These are phyloP conservation scores for Fusarium praegraminearum DNA, from an alignment of 2,329 filamentous ascomycete species.

Conservation along the genomic window DNA sequence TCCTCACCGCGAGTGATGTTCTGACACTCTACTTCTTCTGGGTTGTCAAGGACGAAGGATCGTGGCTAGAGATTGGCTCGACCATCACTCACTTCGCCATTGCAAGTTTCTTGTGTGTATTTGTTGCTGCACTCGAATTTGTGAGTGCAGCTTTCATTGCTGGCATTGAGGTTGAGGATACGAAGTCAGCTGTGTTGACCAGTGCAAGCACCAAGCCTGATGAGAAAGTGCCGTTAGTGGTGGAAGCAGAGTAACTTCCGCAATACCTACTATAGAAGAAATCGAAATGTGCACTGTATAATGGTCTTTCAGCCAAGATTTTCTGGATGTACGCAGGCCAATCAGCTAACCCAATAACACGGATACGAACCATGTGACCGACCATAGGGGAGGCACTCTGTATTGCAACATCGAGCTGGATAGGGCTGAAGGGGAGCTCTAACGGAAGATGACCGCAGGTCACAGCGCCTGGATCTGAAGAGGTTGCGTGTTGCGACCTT, in stretches of 20 bases:
- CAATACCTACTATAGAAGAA: neutral
- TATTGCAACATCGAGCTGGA: slow-evolving; percentile 4
- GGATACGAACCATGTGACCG: slow-evolving; percentile 14
- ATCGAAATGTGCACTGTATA: slow-evolving; percentile 11
- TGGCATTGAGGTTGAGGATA: slow-evolving; percentile 75
- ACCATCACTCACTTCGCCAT: slow-evolving; percentile 97
- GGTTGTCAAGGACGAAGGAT: slow-evolving; percentile 95
- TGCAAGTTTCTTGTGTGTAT: slow-evolving; percentile 88
- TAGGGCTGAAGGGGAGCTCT: slow-evolving; percentile 41
- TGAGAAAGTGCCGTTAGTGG: slow-evolving; percentile 23
- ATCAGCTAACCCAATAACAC: neutral
- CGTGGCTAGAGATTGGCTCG: slow-evolving; percentile 96
- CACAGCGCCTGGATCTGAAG: slow-evolving; percentile 21
- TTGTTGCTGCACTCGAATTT: slow-evolving; percentile 88
- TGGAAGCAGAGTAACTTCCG: slow-evolving; percentile 14
- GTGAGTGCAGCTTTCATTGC: slow-evolving; percentile 85
- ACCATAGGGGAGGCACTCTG: neutral
- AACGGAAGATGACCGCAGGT: slow-evolving; percentile 46
- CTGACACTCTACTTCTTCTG: slow-evolving; percentile 97
- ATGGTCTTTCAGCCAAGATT: neutral
- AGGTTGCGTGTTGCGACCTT: slow-evolving; percentile 22
- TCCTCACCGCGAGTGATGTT: slow-evolving; percentile 91
- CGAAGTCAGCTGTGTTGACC: slow-evolving; percentile 9
- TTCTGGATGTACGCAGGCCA: neutral
- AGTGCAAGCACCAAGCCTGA: slow-evolving; percentile 26